These are phyloP conservation scores for Candida sanyiensis DNA, from an alignment of 805 yeast species.

Conservation along the genomic window DNA sequence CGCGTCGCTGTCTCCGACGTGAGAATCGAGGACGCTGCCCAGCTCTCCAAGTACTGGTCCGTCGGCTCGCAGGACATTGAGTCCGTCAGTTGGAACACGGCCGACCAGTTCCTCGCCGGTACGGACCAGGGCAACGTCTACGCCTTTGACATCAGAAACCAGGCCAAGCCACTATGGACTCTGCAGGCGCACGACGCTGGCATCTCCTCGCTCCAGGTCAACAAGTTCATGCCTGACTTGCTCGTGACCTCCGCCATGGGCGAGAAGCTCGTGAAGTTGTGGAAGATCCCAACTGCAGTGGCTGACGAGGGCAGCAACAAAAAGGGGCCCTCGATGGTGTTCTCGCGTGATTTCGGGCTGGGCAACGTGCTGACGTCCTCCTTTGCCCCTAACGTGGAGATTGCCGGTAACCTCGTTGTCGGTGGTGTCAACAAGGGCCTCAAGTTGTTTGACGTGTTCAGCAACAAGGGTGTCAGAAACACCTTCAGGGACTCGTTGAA, in stretches of 20 bases:
- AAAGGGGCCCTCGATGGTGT: constrained; percentile 73
- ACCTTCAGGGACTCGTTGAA: constrained; percentile 57
- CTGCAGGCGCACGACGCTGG: constrained; percentile 96
- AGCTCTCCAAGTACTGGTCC: constrained; percentile 59
- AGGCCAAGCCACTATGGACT: constrained; percentile 78
- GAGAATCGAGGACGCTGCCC: constrained; percentile 56
- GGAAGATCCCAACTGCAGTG: constrained; percentile 57
- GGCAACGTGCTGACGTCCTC: constrained; percentile 83
- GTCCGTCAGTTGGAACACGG: constrained; percentile 64
- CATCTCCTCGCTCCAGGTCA: constrained; percentile 73
- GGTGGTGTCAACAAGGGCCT: constrained; percentile 85
- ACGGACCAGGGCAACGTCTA: constrained; percentile 88
- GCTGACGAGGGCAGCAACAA: too few relatives aligned
- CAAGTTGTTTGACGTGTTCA: constrained; percentile 89
- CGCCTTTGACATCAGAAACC: constrained; percentile 77
- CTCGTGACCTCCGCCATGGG: constrained; percentile 87
- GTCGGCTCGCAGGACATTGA: constrained; percentile 84
- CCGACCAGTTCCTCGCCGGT: constrained; percentile 67
- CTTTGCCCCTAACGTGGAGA: constrained; percentile 84
- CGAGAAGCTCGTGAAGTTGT: constrained; percentile 77
- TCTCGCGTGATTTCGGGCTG: constrained; percentile 87
- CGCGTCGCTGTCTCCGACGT: constrained; percentile 79
- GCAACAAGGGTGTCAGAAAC: constrained; percentile 71
- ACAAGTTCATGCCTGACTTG: constrained; percentile 61
- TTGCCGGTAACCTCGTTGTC: constrained; percentile 73